These are phyloP conservation scores for Cytospora piceae DNA, from an alignment of 2,329 filamentous ascomycete species.

Conservation along the genomic window DNA sequence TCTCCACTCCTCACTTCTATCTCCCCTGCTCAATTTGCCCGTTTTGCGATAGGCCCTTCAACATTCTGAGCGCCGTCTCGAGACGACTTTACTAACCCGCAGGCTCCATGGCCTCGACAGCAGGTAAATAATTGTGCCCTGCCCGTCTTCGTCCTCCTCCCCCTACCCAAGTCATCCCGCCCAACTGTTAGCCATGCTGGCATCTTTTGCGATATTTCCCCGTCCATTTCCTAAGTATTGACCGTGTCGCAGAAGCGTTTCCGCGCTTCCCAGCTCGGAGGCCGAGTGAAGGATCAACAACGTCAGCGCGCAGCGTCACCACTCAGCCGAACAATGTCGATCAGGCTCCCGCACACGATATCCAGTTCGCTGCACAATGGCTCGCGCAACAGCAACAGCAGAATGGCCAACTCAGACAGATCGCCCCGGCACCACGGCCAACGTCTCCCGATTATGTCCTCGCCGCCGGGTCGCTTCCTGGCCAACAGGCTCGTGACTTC, in stretches of 20 bases:
- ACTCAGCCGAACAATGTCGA: constrained; percentile 56
- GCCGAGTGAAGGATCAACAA: constrained; percentile 42
- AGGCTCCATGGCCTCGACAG: constrained; percentile 30
- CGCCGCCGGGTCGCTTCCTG: constrained; percentile 51
- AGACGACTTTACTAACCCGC: constrained; percentile 18
- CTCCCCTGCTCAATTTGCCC: constrained; percentile 13
- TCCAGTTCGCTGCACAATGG: constrained; percentile 54
- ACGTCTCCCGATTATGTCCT: constrained; percentile 64
- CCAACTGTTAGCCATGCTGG: neutral
- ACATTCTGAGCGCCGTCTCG: constrained; percentile 10
- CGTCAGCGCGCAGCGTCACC: constrained; percentile 58
- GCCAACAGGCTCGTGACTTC: constrained; percentile 48
- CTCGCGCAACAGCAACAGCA: constrained; percentile 41
- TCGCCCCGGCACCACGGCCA: constrained; percentile 46
- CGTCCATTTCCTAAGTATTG: constrained; percentile 6
- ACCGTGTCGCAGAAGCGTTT: constrained; percentile 28
- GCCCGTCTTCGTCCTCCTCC: neutral
- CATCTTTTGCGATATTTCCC: neutral
- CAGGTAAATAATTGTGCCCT: constrained; percentile 20
- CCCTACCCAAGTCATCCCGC: neutral
- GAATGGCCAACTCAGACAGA: constrained; percentile 49
- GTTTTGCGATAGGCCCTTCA: constrained; percentile 17
- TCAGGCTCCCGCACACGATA: constrained; percentile 49
- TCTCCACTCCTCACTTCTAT: constrained; percentile 28
- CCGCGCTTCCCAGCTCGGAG: constrained; percentile 28